phyloP scores from a whole-genome alignment of 106 monocot species.

The Acorus calamus region DNA sequence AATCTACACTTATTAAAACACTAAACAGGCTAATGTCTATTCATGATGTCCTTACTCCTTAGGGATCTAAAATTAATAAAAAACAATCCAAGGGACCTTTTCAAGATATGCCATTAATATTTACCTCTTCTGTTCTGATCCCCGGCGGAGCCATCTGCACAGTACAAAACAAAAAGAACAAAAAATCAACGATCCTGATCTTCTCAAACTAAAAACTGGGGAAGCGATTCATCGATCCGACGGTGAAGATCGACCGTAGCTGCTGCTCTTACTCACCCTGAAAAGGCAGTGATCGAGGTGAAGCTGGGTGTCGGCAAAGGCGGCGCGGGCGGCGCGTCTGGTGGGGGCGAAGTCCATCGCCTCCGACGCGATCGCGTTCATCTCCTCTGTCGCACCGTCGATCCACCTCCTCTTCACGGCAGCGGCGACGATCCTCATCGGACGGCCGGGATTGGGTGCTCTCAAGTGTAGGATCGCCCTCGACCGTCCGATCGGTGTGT shows the following conservation, averaged over 20 bases:
- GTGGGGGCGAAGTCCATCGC: constrained; percentile 52
- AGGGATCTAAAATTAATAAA: not conserved
- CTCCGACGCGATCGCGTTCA: constrained; percentile 53
- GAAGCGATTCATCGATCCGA: not conserved
- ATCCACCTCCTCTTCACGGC: constrained; percentile 16
- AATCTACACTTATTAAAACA: too few species aligned
- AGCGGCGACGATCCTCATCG: constrained; percentile 4
- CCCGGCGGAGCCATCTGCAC: constrained; percentile 65
- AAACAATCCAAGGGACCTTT: not conserved
- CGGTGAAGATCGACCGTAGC: not conserved
- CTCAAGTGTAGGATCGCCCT: too few species aligned
- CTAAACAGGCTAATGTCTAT: too few species aligned
- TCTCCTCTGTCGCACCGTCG: constrained; percentile 60
- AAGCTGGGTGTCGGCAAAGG: constrained; percentile 47
- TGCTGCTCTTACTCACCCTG: constrained; percentile 33
- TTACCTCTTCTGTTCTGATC: constrained; percentile 72
- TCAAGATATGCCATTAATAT: too few species aligned
- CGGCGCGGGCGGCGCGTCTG: constrained; percentile 48
- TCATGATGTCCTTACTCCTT: too few species aligned
- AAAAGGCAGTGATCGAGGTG: constrained; percentile 83
- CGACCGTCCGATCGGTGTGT: too few species aligned
- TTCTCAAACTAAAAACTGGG: not conserved
- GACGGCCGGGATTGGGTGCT: not conserved
- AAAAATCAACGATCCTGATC: not conserved
- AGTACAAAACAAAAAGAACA: constrained; percentile 1